Evolutionary conservation across 1,139 yeast genomes (phyloP), one percentile per base, ranked within the genome.

Genomic region (Saccharomycopsis hybrid): DNA sequence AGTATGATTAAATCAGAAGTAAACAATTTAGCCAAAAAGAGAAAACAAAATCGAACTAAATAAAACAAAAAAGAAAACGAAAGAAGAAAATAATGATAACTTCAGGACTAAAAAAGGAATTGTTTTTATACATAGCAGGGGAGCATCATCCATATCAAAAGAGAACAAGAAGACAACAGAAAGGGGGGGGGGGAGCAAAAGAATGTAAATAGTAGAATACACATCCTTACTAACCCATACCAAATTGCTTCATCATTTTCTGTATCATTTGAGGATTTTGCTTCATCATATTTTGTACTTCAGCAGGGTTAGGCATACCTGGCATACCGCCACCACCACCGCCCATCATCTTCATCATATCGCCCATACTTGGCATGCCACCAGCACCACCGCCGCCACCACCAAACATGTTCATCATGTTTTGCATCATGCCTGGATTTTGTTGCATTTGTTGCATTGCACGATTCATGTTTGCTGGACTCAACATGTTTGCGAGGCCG

Each of bases 201-300:
- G n/a, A n/a, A n/a, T n/a, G n/a, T n/a, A n/a, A n/a, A n/a, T n/a
- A n/a, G n/a, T n/a, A n/a, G n/a, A n/a, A n/a, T n/a, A n/a, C n/a
- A n/a, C n/a, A n/a, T n/a, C n/a, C n/a, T n/a, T n/a, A n/a, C n/a
- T 43, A 52, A 43, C 74, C 76, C 57, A 78, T 72, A 39, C 81
- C 85, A 60, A 85, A 82, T 60, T 81, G 86, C 63, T 77, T 75
- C 82, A 85, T 85, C 87, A 85, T 80, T 60, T 81, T 80, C 64
- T 83, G 85, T 82, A 85, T 50, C 53, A 49, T 77, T 60, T 73
- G 77, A 9, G 94, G 94, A 62, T 84, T 83, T 62, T 71, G 77
- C 73, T 80, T 77, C 84, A 78, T 78, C 82, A 65, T 66, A 51
- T 76, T 77, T 79, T 77, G 77, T 73, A 77, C 68, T 49, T 75